Evolutionary conservation across 768 basidiomycete species (phyloP).

Genomic region (Termitomyces sp.): DNA sequence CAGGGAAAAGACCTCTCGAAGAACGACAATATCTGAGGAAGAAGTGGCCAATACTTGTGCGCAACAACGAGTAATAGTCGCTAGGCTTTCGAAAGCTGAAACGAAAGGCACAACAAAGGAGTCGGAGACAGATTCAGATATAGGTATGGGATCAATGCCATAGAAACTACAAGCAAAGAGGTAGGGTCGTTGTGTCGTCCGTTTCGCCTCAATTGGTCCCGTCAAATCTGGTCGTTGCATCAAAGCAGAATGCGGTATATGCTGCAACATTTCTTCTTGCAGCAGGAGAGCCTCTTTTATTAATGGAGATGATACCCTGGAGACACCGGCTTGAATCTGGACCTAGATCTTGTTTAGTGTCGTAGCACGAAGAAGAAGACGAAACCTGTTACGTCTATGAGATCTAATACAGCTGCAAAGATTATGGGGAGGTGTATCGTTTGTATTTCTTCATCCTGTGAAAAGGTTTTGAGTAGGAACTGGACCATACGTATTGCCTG

Average conservation of each 20-base stretch:
- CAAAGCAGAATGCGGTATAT: constrained; percentile 46
- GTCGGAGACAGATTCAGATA: constrained; percentile 15
- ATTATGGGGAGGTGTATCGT: constrained; percentile 77
- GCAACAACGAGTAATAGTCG: constrained; percentile 41
- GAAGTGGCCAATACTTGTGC: constrained; percentile 31
- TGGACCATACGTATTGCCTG: constrained; percentile 64
- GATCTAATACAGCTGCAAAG: constrained; percentile 63
- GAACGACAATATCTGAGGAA: constrained; percentile 22
- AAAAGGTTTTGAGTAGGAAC: constrained; percentile 73
- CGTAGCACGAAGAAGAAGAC: not conserved
- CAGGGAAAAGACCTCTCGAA: constrained; percentile 50
- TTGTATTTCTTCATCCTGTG: constrained; percentile 86
- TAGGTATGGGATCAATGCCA: constrained; percentile 30
- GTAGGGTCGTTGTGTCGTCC: constrained; percentile 35
- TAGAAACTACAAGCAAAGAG: constrained; percentile 62
- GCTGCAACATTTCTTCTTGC: constrained; percentile 46
- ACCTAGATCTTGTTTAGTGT: constrained; percentile 21
- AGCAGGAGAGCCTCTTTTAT: constrained; percentile 43
- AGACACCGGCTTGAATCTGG: constrained; percentile 30
- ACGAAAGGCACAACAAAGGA: constrained; percentile 45
- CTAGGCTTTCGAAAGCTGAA: constrained; percentile 51
- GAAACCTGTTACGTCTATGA: constrained; percentile 48
- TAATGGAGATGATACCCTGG: constrained; percentile 27
- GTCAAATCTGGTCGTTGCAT: constrained; percentile 45
- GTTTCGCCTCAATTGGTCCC: constrained; percentile 26